Evolutionary conservation across 2,329 filamentous ascomycete genomes (phyloP).

Genomic region (Fusarium avenaceum): DNA sequence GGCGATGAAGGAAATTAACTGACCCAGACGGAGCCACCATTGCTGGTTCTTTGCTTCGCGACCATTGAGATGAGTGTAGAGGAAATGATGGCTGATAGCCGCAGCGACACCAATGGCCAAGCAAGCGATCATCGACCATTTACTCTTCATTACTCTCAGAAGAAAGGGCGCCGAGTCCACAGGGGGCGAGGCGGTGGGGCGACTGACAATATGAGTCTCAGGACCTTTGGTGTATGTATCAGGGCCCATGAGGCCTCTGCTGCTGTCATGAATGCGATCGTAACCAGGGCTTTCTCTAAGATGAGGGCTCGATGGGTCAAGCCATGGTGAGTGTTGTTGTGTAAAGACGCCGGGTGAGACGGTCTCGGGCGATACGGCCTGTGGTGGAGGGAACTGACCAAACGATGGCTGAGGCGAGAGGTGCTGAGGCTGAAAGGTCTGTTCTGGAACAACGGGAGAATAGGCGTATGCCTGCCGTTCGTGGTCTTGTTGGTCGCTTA

Average conservation of each 20-base stretch:
- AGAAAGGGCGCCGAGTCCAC: constrained; percentile 4
- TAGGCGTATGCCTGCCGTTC: neutral
- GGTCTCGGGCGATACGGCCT: constrained; percentile 12
- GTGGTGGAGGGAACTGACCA: neutral
- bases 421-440: constrained; percentile 9
- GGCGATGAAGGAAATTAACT: constrained; percentile 25
- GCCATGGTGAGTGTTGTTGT: constrained; percentile 12
- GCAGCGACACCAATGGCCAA: constrained; percentile 16
- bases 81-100: constrained; percentile 18
- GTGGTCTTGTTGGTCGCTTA: constrained; percentile 1
- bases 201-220: neutral
- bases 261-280: constrained; percentile 21
- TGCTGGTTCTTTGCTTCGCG: constrained; percentile 27
- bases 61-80: constrained; percentile 20
- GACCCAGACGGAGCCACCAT: constrained; percentile 32
- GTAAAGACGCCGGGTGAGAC: neutral
- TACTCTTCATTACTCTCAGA: constrained; percentile 21
- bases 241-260: constrained; percentile 9
- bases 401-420: constrained; percentile 16
- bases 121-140: constrained; percentile 34
- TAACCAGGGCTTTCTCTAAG: constrained; percentile 21
- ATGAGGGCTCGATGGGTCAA: constrained; percentile 27
- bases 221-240: neutral
- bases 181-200: neutral
- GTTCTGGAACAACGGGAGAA: neutral